Percentiles rank a stretch among this genome's conserved stretches.
phyloP scores from a whole-genome alignment of 2,329 filamentous ascomycete species.

The Onygena corvina region DNA sequence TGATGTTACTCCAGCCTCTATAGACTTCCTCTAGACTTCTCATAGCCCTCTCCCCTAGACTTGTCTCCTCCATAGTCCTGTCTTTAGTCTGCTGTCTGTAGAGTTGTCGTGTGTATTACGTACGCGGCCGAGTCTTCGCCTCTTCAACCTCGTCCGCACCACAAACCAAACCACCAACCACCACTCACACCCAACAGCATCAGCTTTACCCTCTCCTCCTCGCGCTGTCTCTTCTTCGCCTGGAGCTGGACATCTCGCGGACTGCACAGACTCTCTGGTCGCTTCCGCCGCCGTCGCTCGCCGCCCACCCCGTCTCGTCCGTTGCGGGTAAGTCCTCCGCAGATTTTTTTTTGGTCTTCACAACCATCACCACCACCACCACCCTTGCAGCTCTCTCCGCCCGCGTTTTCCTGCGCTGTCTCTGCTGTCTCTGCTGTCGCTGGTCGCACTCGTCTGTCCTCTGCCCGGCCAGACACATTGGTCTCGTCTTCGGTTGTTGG shows the following conservation, averaged over 20 bases:
- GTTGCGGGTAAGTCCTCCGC: constrained; percentile 4
- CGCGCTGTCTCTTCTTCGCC: constrained; percentile 17
- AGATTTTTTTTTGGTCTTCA: background rate
- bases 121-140: background rate
- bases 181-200: constrained; percentile 6
- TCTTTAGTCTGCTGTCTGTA: no score
- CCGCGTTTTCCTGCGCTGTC: background rate
- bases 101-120: no score
- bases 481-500: no score
- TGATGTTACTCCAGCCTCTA: no score
- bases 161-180: background rate
- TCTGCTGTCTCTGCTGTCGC: background rate
- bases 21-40: no score
- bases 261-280: constrained; percentile 15
- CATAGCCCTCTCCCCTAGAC: no score
- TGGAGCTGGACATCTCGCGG: constrained; percentile 19
- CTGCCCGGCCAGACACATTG: no score
- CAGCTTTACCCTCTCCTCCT: constrained; percentile 10
- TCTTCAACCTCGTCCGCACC: constrained; percentile 10
- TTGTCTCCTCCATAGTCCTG: no score
- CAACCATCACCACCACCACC: no score
- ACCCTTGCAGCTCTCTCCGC: background rate
- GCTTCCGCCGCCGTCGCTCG: constrained; percentile 13
- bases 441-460: no score
- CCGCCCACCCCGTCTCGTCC: constrained; percentile 7